Conservation (phyloP, 2,329 filamentous ascomycete genomes). For the Calcarisporium arbuscula region DNA sequence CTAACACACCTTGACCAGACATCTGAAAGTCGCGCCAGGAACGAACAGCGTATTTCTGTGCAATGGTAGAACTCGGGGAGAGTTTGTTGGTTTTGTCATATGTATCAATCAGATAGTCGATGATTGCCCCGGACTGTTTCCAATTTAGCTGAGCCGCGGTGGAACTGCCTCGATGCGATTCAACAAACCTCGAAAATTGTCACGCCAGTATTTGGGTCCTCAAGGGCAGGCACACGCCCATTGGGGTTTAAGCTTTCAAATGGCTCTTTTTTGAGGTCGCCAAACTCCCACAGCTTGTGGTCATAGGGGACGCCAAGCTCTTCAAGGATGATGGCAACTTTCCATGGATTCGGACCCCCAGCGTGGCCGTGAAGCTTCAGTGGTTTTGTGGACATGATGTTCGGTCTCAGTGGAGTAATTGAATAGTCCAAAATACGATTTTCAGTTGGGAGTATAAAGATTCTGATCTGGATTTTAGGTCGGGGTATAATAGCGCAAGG, state of each 20-base stretch:
- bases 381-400: too few species aligned
- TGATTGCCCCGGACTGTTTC: constrained; percentile 16
- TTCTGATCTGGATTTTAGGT: too few species aligned
- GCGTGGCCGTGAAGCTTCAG: constrained; percentile 5
- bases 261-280: constrained; percentile 15
- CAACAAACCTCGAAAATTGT: constrained; percentile 13
- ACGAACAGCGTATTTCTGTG: constrained; percentile 11
- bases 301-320: constrained; percentile 18
- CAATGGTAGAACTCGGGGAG: constrained; percentile 6
- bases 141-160: neutral
- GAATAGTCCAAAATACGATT: too few species aligned
- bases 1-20: constrained; percentile 22
- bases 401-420: too few species aligned
- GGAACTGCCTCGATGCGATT: neutral
- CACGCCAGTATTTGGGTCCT: constrained; percentile 16
- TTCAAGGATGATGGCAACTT: constrained; percentile 17
- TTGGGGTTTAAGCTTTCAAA: constrained; percentile 17
- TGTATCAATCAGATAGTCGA: constrained; percentile 16
- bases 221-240: constrained; percentile 13
- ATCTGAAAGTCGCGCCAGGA: constrained; percentile 15
- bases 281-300: constrained; percentile 10
- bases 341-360: constrained; percentile 11
- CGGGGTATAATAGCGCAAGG: too few species aligned
- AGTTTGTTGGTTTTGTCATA: constrained; percentile 15
- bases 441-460: too few species aligned